Base-by-base conservation (phyloP, 2,329 filamentous ascomycete genomes). In the Didymella pinodella region DNA sequence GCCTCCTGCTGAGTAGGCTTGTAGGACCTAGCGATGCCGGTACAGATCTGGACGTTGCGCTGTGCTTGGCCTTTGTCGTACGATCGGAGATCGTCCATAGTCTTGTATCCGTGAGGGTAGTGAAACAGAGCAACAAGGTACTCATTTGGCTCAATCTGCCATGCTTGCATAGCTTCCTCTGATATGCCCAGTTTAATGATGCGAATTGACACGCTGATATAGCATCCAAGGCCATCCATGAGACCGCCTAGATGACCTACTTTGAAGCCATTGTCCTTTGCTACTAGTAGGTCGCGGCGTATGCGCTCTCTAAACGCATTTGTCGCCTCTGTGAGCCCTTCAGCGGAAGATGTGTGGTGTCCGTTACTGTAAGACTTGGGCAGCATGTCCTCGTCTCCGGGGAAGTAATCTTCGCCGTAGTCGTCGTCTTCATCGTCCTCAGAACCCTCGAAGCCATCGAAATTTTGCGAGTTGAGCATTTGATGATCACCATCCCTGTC, bases 61-160 rank as follows among this genome's bases (percentile, higher is more conserved):
- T 77, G 75, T 44, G 69, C 75, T 57, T 68, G 72, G 47, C 66
- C 64, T 38, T 72, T 70, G 54, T 82, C 71, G 53, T 79, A 74
- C 0, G 75, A 70, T 14, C 85, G 71, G 10, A 90, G 73, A 0
- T 84, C 72, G 16, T 89, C 83, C 48, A 90, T 78, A 3, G 80
- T 78, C 31, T 81, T 82, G 74, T 96, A 96, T 0, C 80, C 82
- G n/a, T 76, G 74, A 0, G 82, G 78, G 64, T 90, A 90, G 34
- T 84, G 84, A 43, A 95, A 83, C 22, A 97, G 80, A 4, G 96
- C 80, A 4, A 94, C 84, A 38, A 96, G 75, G 68, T 94, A 93
- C 32, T 93, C 88, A 0, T 81, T 76, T 0, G 82, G 77, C 14
- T 84, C 77, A 11, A 97, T 74, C 59, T 89, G 84, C 93, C 93